Evolutionary conservation across 257 asterid genomes (phyloP), one percentile per base, ranked within the genome.

Genomic region (Penstemon davidsonii): DNA sequence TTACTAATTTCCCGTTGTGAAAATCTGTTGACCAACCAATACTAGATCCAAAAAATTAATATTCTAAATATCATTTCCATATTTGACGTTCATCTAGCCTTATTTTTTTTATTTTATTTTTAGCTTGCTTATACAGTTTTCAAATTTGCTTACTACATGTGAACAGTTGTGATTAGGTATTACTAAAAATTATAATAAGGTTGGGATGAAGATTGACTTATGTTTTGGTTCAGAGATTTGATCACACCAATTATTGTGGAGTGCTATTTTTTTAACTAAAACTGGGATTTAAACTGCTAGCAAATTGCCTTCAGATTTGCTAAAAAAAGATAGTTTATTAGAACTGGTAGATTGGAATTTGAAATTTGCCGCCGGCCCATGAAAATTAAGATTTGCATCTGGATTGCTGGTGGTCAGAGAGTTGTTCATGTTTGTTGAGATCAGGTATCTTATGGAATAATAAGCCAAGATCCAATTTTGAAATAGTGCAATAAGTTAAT

Each of bases 81-180:
- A 25, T 25, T 25, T 25, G 33, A 25, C 33, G 33, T 25, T 25
- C 33, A 25, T 2, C 33, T 25, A 25, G 33, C 33, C 33, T 2
- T 2, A 2, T 25, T 25, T 25, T 25, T 25, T 25, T 25, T 25
- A 1, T 25, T 25, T 25, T 25, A 1, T 25, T 25, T 25, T 25
- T 25, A 25, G 33, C 33, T 25, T 25, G 1, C 33, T 25, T 1
- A 25, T 25, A 1, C 47, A 75, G 76, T 58, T 70, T 50, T 55
- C 6, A 51, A 40, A 42, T 42, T 63, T 55, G 45, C 41, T 43
- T 42, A 15, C 38, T 62, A 7, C 18, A 49, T 49, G 11, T 44
- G 67, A 73, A 69, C 15, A 59, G 76, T 68, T 73, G 79, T 45
- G 67, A 62, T 67, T 71, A 60, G 55, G 73, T 64, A 72, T 54